Base-by-base conservation (phyloP, 2,329 filamentous ascomycete species). In the Scleromitrula shiraiana region DNA sequence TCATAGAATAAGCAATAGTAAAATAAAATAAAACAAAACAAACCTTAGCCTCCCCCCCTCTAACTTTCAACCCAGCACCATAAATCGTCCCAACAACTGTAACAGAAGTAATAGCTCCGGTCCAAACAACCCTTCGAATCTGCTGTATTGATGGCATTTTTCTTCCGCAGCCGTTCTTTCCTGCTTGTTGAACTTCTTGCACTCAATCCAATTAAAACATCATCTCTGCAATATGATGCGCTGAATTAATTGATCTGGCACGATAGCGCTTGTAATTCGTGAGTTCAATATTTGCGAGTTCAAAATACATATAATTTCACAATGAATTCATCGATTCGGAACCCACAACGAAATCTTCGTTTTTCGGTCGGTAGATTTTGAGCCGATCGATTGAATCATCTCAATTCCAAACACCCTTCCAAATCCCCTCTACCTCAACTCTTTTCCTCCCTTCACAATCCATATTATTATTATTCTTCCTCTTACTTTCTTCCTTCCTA, bases 11-110 rank as follows among this genome's bases (percentile, higher is more conserved):
- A 29, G 29, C n/a, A 42, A 17, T 37, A 8, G 22, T 9, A 26
- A 42, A 19, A 37, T 9, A 29, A 41, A 36, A 48, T n/a, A 40
- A 37, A 41, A 22, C 5, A 7, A n/a, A 2, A n/a, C 63, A 36
- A 64, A 80, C 78, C 68, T 78, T 63, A 46, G 69, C 68, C 30
- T 67, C 62, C 41, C 81, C 73, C 53, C 71, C 67, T 26, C 70
- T 64, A 3, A 69, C 73, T 61, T 80, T 81, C 51, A 82, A 54
- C 6, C 72, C 71, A 17, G 80, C 79, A 20, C 80, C 80, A 56
- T 80, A 82, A 52, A 75, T 69, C 5, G 76, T 70, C 43, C 79
- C 78, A 1, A 71, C 72, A 6, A 74, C 73, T 1, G 77, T 80
- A 39, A 80, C 71, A 14, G 74, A 70, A 8, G 75, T 70, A 15